These are phyloP conservation scores for Cornus controversa DNA, from an alignment of 148 eudicot species.

Conservation along the genomic window DNA sequence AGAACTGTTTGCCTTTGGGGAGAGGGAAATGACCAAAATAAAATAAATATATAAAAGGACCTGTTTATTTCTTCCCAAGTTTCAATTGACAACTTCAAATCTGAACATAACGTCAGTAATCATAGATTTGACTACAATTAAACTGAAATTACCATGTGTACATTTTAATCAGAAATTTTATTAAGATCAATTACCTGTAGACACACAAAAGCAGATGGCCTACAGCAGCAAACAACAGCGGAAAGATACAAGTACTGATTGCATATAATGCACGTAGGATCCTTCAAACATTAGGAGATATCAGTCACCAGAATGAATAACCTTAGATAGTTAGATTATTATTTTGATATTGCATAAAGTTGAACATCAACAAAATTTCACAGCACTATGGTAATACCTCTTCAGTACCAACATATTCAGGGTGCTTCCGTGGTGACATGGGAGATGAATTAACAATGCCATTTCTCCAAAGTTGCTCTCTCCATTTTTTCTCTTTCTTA, in stretches of 20 bases:
- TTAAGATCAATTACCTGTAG: slow-evolving; percentile 64
- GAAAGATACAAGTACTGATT: slow-evolving; percentile 89
- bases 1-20: not conserved
- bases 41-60: not conserved
- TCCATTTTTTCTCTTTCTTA: slow-evolving; percentile 71
- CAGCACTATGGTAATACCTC: slow-evolving; percentile 57
- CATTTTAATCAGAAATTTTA: not conserved
- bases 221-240: slow-evolving; percentile 88
- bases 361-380: not conserved
- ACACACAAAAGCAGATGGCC: slow-evolving; percentile 78
- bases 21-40: slow-evolving; percentile 2
- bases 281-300: slow-evolving; percentile 50
- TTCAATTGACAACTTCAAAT: not conserved
- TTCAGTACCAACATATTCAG: slow-evolving; percentile 83
- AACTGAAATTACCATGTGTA: not conserved
- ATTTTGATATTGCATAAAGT: slow-evolving; percentile 4
- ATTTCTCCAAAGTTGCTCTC: slow-evolving; percentile 89
- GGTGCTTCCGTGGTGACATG: slow-evolving; percentile 72
- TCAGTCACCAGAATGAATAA: slow-evolving; percentile 13
- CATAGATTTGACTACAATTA: not conserved
- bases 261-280: slow-evolving; percentile 92
- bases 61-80: not conserved
- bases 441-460: slow-evolving; percentile 73
- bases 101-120: not conserved
- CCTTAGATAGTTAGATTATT: not conserved